These are phyloP conservation scores for Sporothrix mexicana DNA, from an alignment of 2,329 filamentous ascomycete genomes.

Conservation along the genomic window DNA sequence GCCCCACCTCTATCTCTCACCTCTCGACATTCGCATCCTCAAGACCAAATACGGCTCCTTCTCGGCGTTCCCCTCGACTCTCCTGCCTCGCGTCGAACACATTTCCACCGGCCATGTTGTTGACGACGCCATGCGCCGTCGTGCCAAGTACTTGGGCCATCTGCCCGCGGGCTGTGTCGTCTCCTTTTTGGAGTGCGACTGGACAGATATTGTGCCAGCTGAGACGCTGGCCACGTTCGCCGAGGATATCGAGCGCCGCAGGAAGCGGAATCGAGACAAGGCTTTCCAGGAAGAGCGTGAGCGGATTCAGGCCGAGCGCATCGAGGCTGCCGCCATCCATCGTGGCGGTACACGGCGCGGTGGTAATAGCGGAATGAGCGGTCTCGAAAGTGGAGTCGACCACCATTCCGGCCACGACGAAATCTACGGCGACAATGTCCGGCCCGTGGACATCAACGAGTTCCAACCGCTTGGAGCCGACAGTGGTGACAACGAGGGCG, in stretches of 20 bases:
- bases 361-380: neutral
- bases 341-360: slow-evolving; percentile 25
- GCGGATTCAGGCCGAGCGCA: slow-evolving; percentile 77
- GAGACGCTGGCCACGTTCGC: slow-evolving; percentile 77
- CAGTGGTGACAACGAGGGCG: slow-evolving; percentile 42
- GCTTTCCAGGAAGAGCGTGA: slow-evolving; percentile 86
- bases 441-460: slow-evolving; percentile 60
- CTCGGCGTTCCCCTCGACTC: slow-evolving; percentile 79
- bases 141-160: slow-evolving; percentile 85
- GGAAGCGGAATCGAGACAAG: slow-evolving; percentile 81
- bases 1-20: slow-evolving; percentile 86
- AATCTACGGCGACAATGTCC: slow-evolving; percentile 8
- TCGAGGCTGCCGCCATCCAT: slow-evolving; percentile 68
- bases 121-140: slow-evolving; percentile 81
- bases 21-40: slow-evolving; percentile 88
- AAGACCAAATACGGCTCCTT: slow-evolving; percentile 89
- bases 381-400: slow-evolving; percentile 42
- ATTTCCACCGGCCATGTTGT: slow-evolving; percentile 87
- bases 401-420: slow-evolving; percentile 31
- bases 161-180: slow-evolving; percentile 90
- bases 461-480: slow-evolving; percentile 65
- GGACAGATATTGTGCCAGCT: slow-evolving; percentile 83
- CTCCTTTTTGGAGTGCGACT: slow-evolving; percentile 90
- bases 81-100: slow-evolving; percentile 85
- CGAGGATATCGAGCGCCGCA: slow-evolving; percentile 75